phyloP scores from a whole-genome alignment of 1,139 yeast genomes.

The Pneumocystis murina region DNA sequence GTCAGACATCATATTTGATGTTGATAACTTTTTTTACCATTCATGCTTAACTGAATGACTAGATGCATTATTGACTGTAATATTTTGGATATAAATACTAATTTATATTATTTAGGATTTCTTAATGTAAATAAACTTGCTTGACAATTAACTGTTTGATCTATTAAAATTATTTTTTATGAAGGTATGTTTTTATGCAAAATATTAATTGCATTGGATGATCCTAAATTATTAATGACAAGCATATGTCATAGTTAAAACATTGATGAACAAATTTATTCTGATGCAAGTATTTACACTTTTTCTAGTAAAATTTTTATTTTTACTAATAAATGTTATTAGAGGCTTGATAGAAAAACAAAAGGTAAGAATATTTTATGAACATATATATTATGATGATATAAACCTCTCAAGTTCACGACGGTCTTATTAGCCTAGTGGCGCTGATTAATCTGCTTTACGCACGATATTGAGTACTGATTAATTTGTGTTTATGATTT shows the following conservation, averaged over 20 bases:
- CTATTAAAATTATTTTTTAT: not conserved
- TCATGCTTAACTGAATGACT: not conserved
- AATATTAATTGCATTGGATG: not conserved
- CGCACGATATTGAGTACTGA: not conserved
- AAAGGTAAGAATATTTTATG: not conserved
- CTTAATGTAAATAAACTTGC: not conserved
- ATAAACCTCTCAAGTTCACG: not conserved
- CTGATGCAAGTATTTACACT: not conserved
- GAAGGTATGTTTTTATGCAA: not conserved
- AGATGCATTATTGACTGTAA: not conserved
- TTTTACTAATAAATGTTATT: not conserved
- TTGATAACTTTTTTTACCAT: not conserved
- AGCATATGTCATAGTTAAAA: not conserved
- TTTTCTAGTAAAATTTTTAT: not conserved
- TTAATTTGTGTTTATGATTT: not conserved
- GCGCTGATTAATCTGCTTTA: not conserved
- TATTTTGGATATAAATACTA: not conserved
- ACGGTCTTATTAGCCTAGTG: not conserved
- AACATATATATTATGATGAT: not conserved
- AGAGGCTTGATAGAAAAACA: not conserved
- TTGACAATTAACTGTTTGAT: not conserved
- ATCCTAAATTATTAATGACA: not conserved
- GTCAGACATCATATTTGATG: not conserved
- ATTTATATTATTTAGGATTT: not conserved
- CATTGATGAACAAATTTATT: not conserved